These are phyloP conservation scores for Euphorbia tirucalli DNA, from an alignment of 345 rosid species.

Conservation along the genomic window DNA sequence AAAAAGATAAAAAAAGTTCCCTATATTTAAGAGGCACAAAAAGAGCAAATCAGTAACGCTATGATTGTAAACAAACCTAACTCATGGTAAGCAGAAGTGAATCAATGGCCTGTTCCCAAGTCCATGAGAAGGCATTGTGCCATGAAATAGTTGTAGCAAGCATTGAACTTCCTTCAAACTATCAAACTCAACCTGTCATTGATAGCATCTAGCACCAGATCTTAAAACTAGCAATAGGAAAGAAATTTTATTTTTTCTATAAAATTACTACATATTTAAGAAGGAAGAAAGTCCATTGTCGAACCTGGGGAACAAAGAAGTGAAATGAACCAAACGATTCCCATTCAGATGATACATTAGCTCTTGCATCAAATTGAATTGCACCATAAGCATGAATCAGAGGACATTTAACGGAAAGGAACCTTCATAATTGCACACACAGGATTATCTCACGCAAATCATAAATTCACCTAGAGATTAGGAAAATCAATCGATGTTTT, in stretches of 20 bases:
- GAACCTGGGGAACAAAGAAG: constrained; percentile 81
- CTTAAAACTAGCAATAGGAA: constrained; percentile 28
- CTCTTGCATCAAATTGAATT: constrained; percentile 69
- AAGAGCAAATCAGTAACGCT: too few relatives aligned
- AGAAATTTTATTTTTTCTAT: background rate
- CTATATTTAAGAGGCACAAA: too few relatives aligned
- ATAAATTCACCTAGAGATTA: background rate
- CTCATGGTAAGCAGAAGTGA: constrained; percentile 45
- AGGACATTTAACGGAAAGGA: constrained; percentile 59
- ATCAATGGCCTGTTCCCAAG: constrained; percentile 53
- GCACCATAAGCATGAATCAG: constrained; percentile 91
- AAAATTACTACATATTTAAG: background rate
- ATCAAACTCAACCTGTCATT: constrained; percentile 83
- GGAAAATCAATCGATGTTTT: background rate
- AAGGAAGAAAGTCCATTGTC: constrained; percentile 8
- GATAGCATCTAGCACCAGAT: constrained; percentile 35
- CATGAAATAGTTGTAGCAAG: constrained; percentile 77
- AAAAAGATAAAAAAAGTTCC: constrained; percentile 5
- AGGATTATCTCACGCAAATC: background rate
- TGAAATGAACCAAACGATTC: constrained; percentile 78
- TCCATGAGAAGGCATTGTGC: constrained; percentile 64
- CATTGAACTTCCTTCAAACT: constrained; percentile 63
- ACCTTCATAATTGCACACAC: constrained; percentile 38
- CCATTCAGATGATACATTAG: constrained; percentile 64
- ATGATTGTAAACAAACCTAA: constrained; percentile 36